Conservation (phyloP, 1,284 basidiomycete genomes). For the Austropuccinia psidii region DNA sequence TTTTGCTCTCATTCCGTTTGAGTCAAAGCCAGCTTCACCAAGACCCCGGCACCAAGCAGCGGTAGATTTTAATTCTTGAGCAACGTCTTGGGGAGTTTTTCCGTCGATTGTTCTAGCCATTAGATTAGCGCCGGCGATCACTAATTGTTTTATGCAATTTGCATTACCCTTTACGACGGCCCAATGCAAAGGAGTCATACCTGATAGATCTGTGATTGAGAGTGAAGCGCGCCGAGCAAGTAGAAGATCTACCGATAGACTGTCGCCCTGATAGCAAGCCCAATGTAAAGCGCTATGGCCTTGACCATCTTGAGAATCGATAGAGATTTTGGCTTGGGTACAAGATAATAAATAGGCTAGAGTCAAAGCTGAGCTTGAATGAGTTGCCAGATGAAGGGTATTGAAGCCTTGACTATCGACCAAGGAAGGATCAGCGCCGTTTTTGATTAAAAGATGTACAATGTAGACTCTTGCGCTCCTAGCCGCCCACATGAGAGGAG, state of each 20-base stretch:
- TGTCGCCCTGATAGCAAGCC: conserved; percentile 98
- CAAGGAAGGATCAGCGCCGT: conserved; percentile 86
- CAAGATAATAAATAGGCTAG: conserved; percentile 69
- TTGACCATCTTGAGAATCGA: conserved; percentile 67
- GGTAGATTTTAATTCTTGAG: conserved; percentile 78
- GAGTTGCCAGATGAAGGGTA: conserved; percentile 85
- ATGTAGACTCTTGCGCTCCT: conserved; percentile 90
- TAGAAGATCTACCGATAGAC: conserved; percentile 82
- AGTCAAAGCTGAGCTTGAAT: conserved; percentile 89
- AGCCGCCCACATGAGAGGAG: conserved; percentile 96
- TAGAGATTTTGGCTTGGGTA: conserved; percentile 30
- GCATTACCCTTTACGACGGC: conserved; percentile 93
- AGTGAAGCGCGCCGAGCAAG: conserved; percentile 78
- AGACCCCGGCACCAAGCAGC: conserved; percentile 79
- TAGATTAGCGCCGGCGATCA: conserved; percentile 77
- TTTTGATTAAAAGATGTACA: conserved; percentile 76
- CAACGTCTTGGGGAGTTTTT: conserved; percentile 89
- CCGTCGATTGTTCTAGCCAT: conserved; percentile 72
- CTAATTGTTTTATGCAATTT: conserved; percentile 68
- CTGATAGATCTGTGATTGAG: conserved; percentile 66
- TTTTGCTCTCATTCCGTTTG: conserved; percentile 41
- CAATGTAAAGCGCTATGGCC: conserved; percentile 97
- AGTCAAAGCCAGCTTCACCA: conserved; percentile 59
- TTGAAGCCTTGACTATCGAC: conserved; percentile 94
- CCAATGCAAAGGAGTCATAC: conserved; percentile 91